Percentiles rank a stretch among this genome's conserved stretches.
Conservation (phyloP, 768 basidiomycete genomes). For the Boletus sensibilis region DNA sequence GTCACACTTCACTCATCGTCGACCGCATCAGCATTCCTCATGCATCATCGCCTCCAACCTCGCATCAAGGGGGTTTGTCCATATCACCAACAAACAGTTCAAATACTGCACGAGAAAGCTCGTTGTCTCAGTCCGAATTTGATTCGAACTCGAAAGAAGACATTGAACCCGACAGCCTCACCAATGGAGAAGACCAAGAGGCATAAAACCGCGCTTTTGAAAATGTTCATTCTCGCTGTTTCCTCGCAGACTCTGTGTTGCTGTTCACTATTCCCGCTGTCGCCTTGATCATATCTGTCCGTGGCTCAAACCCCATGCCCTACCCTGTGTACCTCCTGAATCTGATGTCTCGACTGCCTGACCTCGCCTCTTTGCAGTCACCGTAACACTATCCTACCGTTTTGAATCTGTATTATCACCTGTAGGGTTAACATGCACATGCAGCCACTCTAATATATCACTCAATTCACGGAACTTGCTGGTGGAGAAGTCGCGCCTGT, state of each 20-base stretch:
- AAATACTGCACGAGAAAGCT: conserved; percentile 64
- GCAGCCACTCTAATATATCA: conserved; percentile 23
- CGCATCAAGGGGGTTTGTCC: conserved; percentile 56
- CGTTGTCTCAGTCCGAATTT: conserved; percentile 33
- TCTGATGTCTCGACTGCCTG: conserved; percentile 19
- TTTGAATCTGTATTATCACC: conserved; percentile 31
- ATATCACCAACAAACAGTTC: conserved; percentile 73
- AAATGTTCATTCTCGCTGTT: conserved; percentile 2
- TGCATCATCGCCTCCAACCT: conserved; percentile 68
- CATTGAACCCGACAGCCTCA: conserved; percentile 3
- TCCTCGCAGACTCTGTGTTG: conserved; percentile 6
- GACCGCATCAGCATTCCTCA: conserved; percentile 72
- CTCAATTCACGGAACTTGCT: neutral
- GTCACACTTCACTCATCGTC: neutral
- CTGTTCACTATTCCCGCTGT: conserved; percentile 22
- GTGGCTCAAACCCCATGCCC: conserved; percentile 19
- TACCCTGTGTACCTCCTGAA: conserved; percentile 5
- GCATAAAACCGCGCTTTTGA: conserved; percentile 13
- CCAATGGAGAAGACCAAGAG: conserved; percentile 14
- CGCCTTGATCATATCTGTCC: conserved; percentile 23
- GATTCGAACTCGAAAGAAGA: conserved; percentile 22
- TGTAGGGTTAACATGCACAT: conserved; percentile 24
- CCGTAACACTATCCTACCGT: conserved; percentile 23
- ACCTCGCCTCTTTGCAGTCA: conserved; percentile 11
- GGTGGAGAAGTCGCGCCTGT: conserved; percentile 12